Conservation (phyloP, 225 moss, liverwort and hornwort genomes). For the Physcomitrium patens region DNA sequence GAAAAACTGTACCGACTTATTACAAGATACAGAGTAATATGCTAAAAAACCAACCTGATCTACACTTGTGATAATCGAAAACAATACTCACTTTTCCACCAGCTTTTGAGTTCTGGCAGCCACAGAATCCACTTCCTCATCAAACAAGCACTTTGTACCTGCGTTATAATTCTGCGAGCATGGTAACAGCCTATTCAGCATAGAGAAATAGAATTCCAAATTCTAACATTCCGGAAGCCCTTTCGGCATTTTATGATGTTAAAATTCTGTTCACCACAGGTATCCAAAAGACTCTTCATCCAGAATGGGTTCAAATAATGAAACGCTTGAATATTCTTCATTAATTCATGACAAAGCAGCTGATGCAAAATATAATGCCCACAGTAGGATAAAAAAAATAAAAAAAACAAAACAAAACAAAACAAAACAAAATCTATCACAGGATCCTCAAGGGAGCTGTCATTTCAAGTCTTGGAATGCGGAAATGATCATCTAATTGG, state of each 20-base stretch:
- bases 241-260: not conserved
- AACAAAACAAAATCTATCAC: too few species aligned
- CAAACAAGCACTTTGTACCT: constrained; percentile 34
- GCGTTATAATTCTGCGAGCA: constrained; percentile 38
- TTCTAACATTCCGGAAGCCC: constrained; percentile 1
- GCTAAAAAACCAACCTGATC: not conserved
- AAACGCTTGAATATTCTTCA: constrained; percentile 11
- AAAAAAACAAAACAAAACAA: too few species aligned
- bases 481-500: constrained; percentile 1
- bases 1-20: not conserved
- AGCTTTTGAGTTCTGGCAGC: constrained; percentile 36
- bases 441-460: not conserved
- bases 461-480: constrained; percentile 9
- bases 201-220: too few species aligned
- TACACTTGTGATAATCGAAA: not conserved
- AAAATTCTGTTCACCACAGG: not conserved
- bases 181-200: constrained; percentile 27
- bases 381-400: not conserved
- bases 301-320: not conserved
- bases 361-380: not conserved
- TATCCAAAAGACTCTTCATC: constrained; percentile 4
- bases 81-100: constrained; percentile 43
- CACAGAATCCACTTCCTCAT: constrained; percentile 40
- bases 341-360: not conserved
- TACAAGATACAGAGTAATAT: not conserved